phyloP scores from a whole-genome alignment of 1,284 basidiomycete genomes.

The Coriolopsis trogii region DNA sequence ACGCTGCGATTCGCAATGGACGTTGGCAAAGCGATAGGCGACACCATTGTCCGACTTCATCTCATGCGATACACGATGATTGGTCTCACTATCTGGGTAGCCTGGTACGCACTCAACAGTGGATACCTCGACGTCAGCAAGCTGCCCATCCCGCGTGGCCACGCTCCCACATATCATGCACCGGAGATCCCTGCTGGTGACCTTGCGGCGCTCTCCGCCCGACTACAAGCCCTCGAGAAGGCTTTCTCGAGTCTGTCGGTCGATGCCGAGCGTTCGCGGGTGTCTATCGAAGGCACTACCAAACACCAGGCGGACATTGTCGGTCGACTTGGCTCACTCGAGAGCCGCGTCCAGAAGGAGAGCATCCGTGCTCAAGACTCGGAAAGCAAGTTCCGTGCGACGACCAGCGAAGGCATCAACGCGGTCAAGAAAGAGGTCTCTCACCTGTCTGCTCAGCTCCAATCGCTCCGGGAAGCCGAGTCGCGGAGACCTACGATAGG shows the following conservation, averaged over 20 bases:
- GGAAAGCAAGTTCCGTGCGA: slow-evolving; percentile 51
- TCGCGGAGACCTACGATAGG: slow-evolving; percentile 22
- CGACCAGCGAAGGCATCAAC: slow-evolving; percentile 49
- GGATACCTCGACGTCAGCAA: slow-evolving; percentile 44
- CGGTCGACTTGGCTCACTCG: slow-evolving; percentile 55
- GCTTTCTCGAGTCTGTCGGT: slow-evolving; percentile 58
- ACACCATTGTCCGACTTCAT: slow-evolving; percentile 48
- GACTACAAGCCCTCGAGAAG: slow-evolving; percentile 68
- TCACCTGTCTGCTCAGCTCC: slow-evolving; percentile 51
- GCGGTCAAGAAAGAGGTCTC: slow-evolving; percentile 59
- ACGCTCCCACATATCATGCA: slow-evolving; percentile 40
- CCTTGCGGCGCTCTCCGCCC: slow-evolving; percentile 69
- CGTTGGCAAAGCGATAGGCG: slow-evolving; percentile 37
- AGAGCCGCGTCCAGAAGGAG: slow-evolving; percentile 60
- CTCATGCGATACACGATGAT: slow-evolving; percentile 47
- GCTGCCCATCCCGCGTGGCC: slow-evolving; percentile 25
- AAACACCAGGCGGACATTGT: slow-evolving; percentile 52
- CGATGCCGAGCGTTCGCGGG: slow-evolving; percentile 52
- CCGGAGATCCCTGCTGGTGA: slow-evolving; percentile 67
- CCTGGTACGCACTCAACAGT: slow-evolving; percentile 41
- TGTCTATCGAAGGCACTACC: slow-evolving; percentile 52
- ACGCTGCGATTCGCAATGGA: slow-evolving; percentile 30
- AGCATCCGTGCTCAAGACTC: slow-evolving; percentile 52
- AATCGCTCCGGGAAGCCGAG: slow-evolving; percentile 38
- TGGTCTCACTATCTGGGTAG: slow-evolving; percentile 43